Percentiles rank a stretch among this genome's conserved stretches.
These are phyloP conservation scores for Plenodomus tracheiphilus DNA, from an alignment of 2,329 filamentous ascomycete genomes.

Conservation along the genomic window DNA sequence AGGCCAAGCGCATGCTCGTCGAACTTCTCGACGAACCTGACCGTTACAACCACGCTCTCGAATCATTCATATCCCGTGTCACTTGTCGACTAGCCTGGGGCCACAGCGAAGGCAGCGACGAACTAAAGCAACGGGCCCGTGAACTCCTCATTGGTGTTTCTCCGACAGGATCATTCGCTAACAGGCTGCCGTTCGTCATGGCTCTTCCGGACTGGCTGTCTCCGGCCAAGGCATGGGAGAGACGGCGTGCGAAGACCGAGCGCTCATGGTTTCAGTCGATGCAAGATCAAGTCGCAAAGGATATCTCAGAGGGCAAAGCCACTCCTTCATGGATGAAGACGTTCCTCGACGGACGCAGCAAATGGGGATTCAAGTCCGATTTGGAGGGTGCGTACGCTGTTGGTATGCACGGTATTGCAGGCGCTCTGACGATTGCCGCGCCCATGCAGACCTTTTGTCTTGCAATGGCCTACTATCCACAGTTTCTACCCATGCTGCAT, in stretches of 20 bases:
- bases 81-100: slow-evolving; percentile 54
- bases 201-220: slow-evolving; percentile 48
- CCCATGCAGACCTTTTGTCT: slow-evolving; percentile 53
- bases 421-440: slow-evolving; percentile 51
- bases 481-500: slow-evolving; percentile 47
- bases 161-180: slow-evolving; percentile 50
- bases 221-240: slow-evolving; percentile 51
- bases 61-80: slow-evolving; percentile 52
- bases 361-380: slow-evolving; percentile 49
- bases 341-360: slow-evolving; percentile 46
- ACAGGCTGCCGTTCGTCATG: slow-evolving; percentile 53
- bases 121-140: slow-evolving; percentile 52
- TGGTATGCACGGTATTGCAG: slow-evolving; percentile 54
- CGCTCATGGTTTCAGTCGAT: slow-evolving; percentile 50
- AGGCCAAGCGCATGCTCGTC: slow-evolving; percentile 50
- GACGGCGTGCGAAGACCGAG: slow-evolving; percentile 48
- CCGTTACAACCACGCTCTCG: slow-evolving; percentile 49
- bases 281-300: slow-evolving; percentile 46
- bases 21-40: slow-evolving; percentile 50
- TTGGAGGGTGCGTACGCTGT: slow-evolving; percentile 52
- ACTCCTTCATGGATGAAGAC: slow-evolving; percentile 49
- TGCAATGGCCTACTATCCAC: slow-evolving; percentile 51
- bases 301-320: slow-evolving; percentile 40
- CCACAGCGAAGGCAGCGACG: slow-evolving; percentile 49
- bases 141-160: slow-evolving; percentile 52